These are phyloP conservation scores for Apiospora aurea DNA, from an alignment of 2,329 filamentous ascomycete species.

Conservation along the genomic window DNA sequence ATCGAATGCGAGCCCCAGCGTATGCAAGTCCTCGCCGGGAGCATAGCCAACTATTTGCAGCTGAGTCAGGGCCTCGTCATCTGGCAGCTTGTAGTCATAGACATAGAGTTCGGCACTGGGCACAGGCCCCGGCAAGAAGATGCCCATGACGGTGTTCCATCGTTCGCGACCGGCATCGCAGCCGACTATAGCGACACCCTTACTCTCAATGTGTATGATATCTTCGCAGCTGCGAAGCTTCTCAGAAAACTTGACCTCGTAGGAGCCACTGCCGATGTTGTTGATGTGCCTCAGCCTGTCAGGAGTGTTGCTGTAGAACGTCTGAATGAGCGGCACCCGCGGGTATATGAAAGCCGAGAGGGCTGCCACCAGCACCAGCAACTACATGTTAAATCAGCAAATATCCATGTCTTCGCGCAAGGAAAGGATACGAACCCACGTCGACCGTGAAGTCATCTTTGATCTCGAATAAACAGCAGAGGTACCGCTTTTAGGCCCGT, in stretches of 20 bases:
- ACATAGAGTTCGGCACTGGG: constrained; percentile 43
- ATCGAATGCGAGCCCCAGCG: constrained; percentile 49
- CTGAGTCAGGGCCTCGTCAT: constrained; percentile 35
- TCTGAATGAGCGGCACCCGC: constrained; percentile 20
- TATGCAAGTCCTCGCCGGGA: constrained; percentile 45
- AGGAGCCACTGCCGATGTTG: constrained; percentile 32
- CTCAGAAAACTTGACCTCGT: constrained; percentile 46
- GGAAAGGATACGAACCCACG: background rate
- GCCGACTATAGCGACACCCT: constrained; percentile 45
- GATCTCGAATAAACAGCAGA: background rate
- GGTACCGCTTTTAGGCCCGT: background rate
- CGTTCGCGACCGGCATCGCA: constrained; percentile 50
- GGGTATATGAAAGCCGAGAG: constrained; percentile 11
- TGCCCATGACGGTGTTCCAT: constrained; percentile 51
- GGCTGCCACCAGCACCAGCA: background rate
- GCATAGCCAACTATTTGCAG: constrained; percentile 38
- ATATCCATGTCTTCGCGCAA: background rate
- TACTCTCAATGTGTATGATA: constrained; percentile 44
- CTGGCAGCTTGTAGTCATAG: constrained; percentile 45
- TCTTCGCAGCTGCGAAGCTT: constrained; percentile 51
- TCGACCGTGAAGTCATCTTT: background rate
- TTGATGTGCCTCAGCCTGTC: constrained; percentile 38
- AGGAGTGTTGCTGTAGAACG: constrained; percentile 42
- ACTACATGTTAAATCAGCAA: background rate
- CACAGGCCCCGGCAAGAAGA: constrained; percentile 39